Conservation (phyloP, 768 basidiomycete species). For the Cyclocybe cylindracea region DNA sequence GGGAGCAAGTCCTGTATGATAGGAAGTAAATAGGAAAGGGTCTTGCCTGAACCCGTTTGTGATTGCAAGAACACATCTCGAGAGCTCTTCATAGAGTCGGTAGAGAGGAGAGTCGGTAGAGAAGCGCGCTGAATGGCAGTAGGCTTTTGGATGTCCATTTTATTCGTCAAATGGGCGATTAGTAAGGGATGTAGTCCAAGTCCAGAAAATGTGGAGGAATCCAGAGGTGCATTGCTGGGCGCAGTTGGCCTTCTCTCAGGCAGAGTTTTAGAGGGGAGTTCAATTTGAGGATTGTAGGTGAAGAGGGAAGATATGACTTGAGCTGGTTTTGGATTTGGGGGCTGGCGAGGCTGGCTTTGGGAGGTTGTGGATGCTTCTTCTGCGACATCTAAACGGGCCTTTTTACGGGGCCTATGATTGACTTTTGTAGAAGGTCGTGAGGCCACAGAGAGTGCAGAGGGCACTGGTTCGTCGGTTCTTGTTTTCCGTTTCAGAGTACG, state of each 20-base stretch:
- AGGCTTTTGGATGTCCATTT: conserved; percentile 82
- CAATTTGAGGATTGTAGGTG: conserved; percentile 76
- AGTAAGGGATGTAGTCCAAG: conserved; percentile 85
- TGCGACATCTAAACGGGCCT: conserved; percentile 21
- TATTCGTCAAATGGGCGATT: conserved; percentile 71
- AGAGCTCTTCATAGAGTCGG: conserved; percentile 33
- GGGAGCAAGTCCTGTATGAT: conserved; percentile 95
- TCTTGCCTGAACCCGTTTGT: conserved; percentile 97
- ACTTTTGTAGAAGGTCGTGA: conserved; percentile 11
- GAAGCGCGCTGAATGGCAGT: conserved; percentile 88
- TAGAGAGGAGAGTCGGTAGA: conserved; percentile 52
- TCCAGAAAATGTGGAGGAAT: conserved; percentile 77
- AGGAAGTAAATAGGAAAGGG: conserved; percentile 88
- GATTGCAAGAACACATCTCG: conserved; percentile 93
- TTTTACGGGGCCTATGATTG: conserved; percentile 18
- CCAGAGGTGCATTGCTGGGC: conserved; percentile 87
- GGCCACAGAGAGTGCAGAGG: conserved; percentile 13
- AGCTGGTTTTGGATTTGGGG: conserved; percentile 32
- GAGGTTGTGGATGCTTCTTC: conserved; percentile 10
- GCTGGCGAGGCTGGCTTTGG: conserved; percentile 16
- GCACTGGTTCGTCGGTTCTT: conserved; percentile 37
- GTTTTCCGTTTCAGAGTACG: conserved; percentile 64
- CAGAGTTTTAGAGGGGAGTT: conserved; percentile 29
- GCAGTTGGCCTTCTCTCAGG: conserved; percentile 27
- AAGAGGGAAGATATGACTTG: conserved; percentile 91